These are phyloP conservation scores for Pulicaria dysenterica DNA, from an alignment of 129 eudicot species.

Conservation along the genomic window DNA sequence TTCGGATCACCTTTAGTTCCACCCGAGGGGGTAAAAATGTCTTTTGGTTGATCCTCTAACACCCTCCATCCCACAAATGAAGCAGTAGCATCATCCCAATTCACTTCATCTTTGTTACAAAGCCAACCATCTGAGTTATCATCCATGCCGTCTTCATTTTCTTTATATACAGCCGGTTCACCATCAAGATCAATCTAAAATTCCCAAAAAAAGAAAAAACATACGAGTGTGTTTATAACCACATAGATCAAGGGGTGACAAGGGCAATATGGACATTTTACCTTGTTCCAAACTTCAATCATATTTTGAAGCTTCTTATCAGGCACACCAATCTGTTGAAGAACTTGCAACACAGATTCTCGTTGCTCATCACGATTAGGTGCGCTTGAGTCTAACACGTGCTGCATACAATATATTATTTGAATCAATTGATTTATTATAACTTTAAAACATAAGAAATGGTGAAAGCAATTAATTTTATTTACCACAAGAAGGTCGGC, in stretches of 20 bases:
- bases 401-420: slow-evolving; percentile 50
- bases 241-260: not conserved
- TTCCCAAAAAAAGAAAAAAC: not conserved
- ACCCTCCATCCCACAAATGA: slow-evolving; percentile 42
- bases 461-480: slow-evolving; percentile 31
- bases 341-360: slow-evolving; percentile 82
- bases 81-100: slow-evolving; percentile 47
- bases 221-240: not conserved
- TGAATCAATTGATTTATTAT: not conserved
- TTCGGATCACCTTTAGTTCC: slow-evolving; percentile 2
- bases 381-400: slow-evolving; percentile 93
- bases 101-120: slow-evolving; percentile 45
- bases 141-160: slow-evolving; percentile 35
- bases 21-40: slow-evolving; percentile 13
- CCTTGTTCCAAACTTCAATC: slow-evolving; percentile 99
- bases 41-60: slow-evolving; percentile 37
- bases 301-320: slow-evolving; percentile 72
- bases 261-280: slow-evolving; percentile 21
- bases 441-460: not conserved
- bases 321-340: slow-evolving; percentile 73
- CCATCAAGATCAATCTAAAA: slow-evolving; percentile 68
- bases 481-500: slow-evolving; percentile 99
- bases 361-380: slow-evolving; percentile 81
- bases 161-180: slow-evolving; percentile 31
- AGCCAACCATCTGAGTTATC: slow-evolving; percentile 66